These are phyloP conservation scores for Aethionema arabicum DNA, from an alignment of 345 rosid species.

Conservation along the genomic window DNA sequence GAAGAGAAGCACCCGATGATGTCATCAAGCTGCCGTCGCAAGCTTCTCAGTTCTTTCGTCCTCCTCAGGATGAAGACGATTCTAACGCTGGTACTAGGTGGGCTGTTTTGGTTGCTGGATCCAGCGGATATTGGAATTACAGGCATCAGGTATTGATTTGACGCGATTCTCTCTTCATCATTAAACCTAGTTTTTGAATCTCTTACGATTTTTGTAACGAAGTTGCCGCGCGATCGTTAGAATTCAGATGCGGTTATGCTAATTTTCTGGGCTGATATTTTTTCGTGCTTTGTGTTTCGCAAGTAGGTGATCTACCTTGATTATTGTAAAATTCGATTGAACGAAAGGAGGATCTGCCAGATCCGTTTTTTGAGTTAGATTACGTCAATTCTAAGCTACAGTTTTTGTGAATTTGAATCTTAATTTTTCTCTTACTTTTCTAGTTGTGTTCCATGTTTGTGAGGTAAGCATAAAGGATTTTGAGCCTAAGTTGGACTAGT, in stretches of 20 bases:
- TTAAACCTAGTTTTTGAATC: not conserved
- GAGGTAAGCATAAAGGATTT: not conserved
- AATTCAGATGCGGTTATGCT: not conserved
- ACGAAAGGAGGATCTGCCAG: not conserved
- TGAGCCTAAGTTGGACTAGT: not conserved
- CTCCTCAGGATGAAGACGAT: conserved; percentile 36
- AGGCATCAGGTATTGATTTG: conserved; percentile 64
- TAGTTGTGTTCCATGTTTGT: not conserved
- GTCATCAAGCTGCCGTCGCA: conserved; percentile 63
- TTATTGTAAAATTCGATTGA: not conserved
- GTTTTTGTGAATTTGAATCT: not conserved
- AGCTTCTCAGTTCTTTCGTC: conserved; percentile 54
- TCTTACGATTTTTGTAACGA: not conserved
- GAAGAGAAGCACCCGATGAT: conserved; percentile 34
- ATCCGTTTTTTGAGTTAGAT: no score
- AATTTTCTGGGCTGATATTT: not conserved
- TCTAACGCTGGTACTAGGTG: conserved; percentile 59
- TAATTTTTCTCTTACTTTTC: not conserved
- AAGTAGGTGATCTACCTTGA: not conserved
- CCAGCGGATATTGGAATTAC: conserved; percentile 90
- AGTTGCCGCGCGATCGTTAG: not conserved
- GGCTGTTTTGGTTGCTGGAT: conserved; percentile 98
- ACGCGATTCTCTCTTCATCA: not conserved
- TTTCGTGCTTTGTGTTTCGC: not conserved
- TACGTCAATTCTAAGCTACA: no score